Evolutionary conservation across 2,329 filamentous ascomycete species (phyloP).

Genomic region (Blastomyces silverae): DNA sequence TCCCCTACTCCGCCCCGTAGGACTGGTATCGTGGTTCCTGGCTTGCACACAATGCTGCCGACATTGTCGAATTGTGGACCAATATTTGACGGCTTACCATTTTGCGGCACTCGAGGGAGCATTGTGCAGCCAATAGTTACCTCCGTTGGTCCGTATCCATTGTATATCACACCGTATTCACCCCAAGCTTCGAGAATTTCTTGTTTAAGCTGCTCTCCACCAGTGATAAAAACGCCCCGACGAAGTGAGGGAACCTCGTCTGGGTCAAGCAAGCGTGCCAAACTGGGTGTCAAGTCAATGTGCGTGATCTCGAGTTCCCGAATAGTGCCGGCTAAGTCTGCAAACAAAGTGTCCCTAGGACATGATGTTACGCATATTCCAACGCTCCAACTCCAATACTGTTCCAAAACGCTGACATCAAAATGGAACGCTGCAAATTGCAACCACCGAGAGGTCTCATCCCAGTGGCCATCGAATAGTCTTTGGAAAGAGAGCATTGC

Average conservation of each 20-base stretch:
- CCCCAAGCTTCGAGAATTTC: slow-evolving; percentile 88
- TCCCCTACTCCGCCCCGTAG: slow-evolving; percentile 75
- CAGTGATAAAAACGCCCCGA: slow-evolving; percentile 83
- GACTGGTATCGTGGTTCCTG: slow-evolving; percentile 63
- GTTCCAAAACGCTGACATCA: slow-evolving; percentile 85
- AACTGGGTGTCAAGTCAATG: slow-evolving; percentile 82
- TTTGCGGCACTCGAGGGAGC: slow-evolving; percentile 69
- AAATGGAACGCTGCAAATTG: slow-evolving; percentile 95
- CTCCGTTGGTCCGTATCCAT: slow-evolving; percentile 87
- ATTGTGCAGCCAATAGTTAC: slow-evolving; percentile 90
- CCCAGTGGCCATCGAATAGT: slow-evolving; percentile 70
- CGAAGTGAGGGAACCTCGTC: slow-evolving; percentile 73
- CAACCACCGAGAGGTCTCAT: slow-evolving; percentile 66
- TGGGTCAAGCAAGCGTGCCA: slow-evolving; percentile 71
- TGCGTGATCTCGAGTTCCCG: slow-evolving; percentile 70
- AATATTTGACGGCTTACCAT: slow-evolving; percentile 80
- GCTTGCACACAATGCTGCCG: slow-evolving; percentile 68
- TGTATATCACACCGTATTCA: slow-evolving; percentile 71
- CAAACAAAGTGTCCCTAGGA: slow-evolving; percentile 75
- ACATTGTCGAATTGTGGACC: slow-evolving; percentile 82
- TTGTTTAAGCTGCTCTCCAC: slow-evolving; percentile 79
- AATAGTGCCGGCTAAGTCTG: slow-evolving; percentile 70
- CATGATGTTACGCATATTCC: slow-evolving; percentile 78
- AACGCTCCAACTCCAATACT: slow-evolving; percentile 93
- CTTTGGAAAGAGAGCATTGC: slow-evolving; percentile 80